phyloP scores from a whole-genome alignment of 768 basidiomycete species.

The Termitomyces sp. region DNA sequence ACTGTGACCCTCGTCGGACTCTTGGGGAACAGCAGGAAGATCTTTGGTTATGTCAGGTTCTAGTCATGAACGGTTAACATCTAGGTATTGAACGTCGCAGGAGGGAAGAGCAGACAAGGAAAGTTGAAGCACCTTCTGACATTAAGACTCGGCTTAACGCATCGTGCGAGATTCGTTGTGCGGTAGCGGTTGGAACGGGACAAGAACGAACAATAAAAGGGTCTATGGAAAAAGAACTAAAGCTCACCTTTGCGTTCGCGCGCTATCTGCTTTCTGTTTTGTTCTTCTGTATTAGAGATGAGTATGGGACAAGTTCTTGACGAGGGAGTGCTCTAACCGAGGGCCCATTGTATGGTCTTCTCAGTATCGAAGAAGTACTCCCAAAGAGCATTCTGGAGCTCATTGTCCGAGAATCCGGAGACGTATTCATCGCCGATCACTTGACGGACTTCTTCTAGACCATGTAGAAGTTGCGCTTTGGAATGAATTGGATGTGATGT shows the following conservation, averaged over 20 bases:
- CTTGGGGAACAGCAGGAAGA: conserved; percentile 21
- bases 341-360: conserved; percentile 68
- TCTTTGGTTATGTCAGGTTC: conserved; percentile 17
- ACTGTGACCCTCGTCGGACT: conserved; percentile 13
- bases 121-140: conserved; percentile 63
- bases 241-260: conserved; percentile 86
- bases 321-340: conserved; percentile 51
- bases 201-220: conserved; percentile 26
- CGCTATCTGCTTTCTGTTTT: conserved; percentile 58
- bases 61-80: conserved; percentile 14
- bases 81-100: conserved; percentile 6
- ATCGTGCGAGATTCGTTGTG: conserved; percentile 16
- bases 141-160: conserved; percentile 29
- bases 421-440: conserved; percentile 64
- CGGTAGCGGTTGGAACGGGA: conserved; percentile 23
- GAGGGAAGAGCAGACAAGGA: conserved; percentile 20
- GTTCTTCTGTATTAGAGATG: conserved; percentile 54
- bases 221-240: conserved; percentile 23
- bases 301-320: conserved; percentile 11
- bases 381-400: conserved; percentile 83
- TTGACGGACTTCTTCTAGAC: conserved; percentile 63
- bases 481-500: conserved; percentile 9
- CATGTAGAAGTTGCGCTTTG: conserved; percentile 66
- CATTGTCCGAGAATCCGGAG: conserved; percentile 69
- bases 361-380: conserved; percentile 85